A percentile compares a stretch with the other conserved stretches of the same genome.
Conservation (phyloP, 1,284 basidiomycete species). For the Pisolithus thermaeus region DNA sequence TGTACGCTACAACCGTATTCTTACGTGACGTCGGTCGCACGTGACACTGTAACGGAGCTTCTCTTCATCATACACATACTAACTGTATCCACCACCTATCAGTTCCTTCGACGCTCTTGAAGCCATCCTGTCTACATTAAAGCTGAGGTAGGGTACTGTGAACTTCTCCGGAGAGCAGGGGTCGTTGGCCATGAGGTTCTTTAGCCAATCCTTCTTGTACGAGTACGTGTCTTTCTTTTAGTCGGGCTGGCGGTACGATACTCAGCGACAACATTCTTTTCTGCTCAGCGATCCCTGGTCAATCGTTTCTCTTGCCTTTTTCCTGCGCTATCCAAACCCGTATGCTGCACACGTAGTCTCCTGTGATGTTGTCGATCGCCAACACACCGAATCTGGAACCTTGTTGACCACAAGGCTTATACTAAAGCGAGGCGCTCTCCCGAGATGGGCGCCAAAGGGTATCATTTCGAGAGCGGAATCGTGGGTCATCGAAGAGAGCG, state of each 20-base stretch:
- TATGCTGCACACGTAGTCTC: slow-evolving; percentile 91
- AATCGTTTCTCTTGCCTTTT: slow-evolving; percentile 89
- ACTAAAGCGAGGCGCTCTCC: slow-evolving; percentile 85
- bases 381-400: slow-evolving; percentile 63
- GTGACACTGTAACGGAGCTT: not conserved
- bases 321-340: slow-evolving; percentile 95
- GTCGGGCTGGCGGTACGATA: not conserved
- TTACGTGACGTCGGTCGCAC: not conserved
- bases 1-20: no score
- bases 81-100: not conserved
- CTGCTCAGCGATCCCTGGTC: slow-evolving; percentile 77
- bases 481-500: slow-evolving; percentile 90
- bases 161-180: slow-evolving; percentile 21
- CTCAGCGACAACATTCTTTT: not conserved
- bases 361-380: slow-evolving; percentile 89
- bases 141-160: slow-evolving; percentile 3
- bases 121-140: not conserved
- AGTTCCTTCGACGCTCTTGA: not conserved
- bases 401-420: slow-evolving; percentile 89
- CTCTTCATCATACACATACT: not conserved
- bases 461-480: slow-evolving; percentile 71
- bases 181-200: slow-evolving; percentile 68
- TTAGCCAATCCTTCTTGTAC: slow-evolving; percentile 73
- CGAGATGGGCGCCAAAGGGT: slow-evolving; percentile 85
- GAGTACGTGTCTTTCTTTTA: slow-evolving; percentile 47